phyloP scores from a whole-genome alignment of 2,329 filamentous ascomycete species.

The Furcasterigmium furcatum region DNA sequence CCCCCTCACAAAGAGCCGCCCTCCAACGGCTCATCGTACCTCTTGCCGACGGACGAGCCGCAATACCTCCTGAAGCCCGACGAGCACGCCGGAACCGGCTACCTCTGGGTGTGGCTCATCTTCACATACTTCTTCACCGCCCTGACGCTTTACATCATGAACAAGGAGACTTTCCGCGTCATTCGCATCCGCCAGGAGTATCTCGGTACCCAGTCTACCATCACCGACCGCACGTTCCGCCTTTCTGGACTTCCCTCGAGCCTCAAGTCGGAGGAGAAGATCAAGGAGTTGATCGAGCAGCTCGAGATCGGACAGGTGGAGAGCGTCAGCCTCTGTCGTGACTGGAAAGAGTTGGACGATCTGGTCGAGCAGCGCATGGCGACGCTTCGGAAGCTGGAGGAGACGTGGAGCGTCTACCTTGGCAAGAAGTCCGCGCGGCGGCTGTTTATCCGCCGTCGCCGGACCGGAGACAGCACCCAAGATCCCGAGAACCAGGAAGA shows the following conservation, averaged over 20 bases:
- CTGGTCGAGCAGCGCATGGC: slow-evolving; percentile 65
- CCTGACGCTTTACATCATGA: slow-evolving; percentile 78
- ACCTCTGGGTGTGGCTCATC: slow-evolving; percentile 89
- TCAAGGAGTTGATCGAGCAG: slow-evolving; percentile 84
- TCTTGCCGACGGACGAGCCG: no score
- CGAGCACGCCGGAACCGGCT: slow-evolving; percentile 38
- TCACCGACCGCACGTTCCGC: slow-evolving; percentile 91
- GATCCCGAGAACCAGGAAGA: slow-evolving; percentile 24
- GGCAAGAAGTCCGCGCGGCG: slow-evolving; percentile 45
- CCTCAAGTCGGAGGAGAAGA: slow-evolving; percentile 74
- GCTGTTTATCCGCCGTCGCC: background rate
- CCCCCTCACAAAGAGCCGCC: slow-evolving; percentile 2
- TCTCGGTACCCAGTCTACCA: slow-evolving; percentile 87
- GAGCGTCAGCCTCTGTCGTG: slow-evolving; percentile 77
- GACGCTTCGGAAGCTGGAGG: slow-evolving; percentile 72
- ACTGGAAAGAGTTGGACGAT: slow-evolving; percentile 81
- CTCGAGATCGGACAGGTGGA: slow-evolving; percentile 89
- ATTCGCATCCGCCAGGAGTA: slow-evolving; percentile 87
- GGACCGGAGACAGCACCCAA: slow-evolving; percentile 10
- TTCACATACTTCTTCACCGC: slow-evolving; percentile 92
- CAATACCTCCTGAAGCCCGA: background rate
- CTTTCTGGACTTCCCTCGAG: slow-evolving; percentile 83
- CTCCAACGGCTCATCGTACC: background rate
- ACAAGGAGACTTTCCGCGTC: slow-evolving; percentile 78
- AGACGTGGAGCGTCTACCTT: slow-evolving; percentile 77